Percentiles rank a stretch among this genome's conserved stretches.
Conservation (phyloP, 1,139 yeast species). For the Taphrina betulina region DNA sequence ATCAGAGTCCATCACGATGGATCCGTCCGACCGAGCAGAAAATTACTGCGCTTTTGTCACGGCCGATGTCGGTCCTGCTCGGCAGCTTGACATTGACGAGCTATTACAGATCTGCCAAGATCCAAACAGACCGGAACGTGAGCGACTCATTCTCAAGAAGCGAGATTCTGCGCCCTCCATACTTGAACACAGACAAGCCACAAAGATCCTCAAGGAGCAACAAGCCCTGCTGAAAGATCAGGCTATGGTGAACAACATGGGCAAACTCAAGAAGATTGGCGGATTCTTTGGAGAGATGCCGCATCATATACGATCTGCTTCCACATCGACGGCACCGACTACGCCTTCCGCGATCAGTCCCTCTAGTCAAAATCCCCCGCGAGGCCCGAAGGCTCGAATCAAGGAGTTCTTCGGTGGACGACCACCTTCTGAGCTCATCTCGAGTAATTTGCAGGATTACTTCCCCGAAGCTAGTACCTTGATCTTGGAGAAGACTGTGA, state of each 20-base stretch:
- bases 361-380: background rate
- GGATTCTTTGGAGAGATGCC: conserved; percentile 36
- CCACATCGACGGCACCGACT: conserved; percentile 6
- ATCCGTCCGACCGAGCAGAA: conserved; percentile 11
- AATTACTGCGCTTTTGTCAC: conserved; percentile 25
- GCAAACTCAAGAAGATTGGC: conserved; percentile 31
- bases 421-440: conserved; percentile 89
- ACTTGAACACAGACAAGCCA: conserved; percentile 67
- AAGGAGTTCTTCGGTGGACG: conserved; percentile 72
- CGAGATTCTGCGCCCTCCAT: conserved; percentile 63
- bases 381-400: conserved; percentile 40
- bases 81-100: conserved; percentile 70
- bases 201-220: conserved; percentile 43
- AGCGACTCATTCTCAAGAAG: conserved; percentile 69
- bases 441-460: conserved; percentile 83
- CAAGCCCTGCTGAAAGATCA: conserved; percentile 24
- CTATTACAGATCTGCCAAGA: conserved; percentile 79
- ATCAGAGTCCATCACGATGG: conserved; percentile 40
- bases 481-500: conserved; percentile 73
- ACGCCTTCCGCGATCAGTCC: conserved; percentile 2
- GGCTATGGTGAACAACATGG: conserved; percentile 33
- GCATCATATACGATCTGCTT: background rate
- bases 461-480: conserved; percentile 80
- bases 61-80: conserved; percentile 50
- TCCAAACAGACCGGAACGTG: conserved; percentile 66